Evolutionary conservation across 768 basidiomycete genomes (phyloP).

Genomic region (Lyophyllum semitale): DNA sequence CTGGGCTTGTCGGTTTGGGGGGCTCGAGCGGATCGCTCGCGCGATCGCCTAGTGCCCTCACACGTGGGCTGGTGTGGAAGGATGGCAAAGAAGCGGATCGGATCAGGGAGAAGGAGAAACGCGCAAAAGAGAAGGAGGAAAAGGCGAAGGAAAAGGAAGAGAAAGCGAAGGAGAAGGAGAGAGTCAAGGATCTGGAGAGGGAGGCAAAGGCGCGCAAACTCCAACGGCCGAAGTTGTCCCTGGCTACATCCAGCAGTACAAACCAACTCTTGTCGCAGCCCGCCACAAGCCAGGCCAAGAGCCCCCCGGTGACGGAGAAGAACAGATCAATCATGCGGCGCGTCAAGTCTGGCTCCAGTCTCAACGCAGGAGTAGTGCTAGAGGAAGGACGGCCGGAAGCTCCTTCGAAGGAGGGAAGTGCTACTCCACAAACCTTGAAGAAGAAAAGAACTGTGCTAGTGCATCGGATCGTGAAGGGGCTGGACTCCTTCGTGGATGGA

Average conservation of each 20-base stretch:
- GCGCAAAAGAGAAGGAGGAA: slow-evolving; percentile 16
- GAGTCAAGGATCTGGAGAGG: slow-evolving; percentile 3
- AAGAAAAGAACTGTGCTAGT: neutral
- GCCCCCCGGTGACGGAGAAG: slow-evolving; percentile 11
- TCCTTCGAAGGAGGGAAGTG: neutral
- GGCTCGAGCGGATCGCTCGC: slow-evolving; percentile 14
- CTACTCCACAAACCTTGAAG: slow-evolving; percentile 16
- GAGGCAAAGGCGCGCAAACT: slow-evolving; percentile 14
- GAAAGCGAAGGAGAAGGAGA: slow-evolving; percentile 20
- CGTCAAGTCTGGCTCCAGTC: slow-evolving; percentile 35
- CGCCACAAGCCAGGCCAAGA: slow-evolving; percentile 6
- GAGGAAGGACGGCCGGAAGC: slow-evolving; percentile 10
- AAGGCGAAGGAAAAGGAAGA: slow-evolving; percentile 25
- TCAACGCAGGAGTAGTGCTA: slow-evolving; percentile 13
- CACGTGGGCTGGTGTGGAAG: slow-evolving; percentile 15
- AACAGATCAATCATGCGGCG: slow-evolving; percentile 27
- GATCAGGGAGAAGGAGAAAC: slow-evolving; percentile 19
- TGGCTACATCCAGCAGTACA: slow-evolving; percentile 23
- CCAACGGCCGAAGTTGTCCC: slow-evolving; percentile 31
- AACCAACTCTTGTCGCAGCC: slow-evolving; percentile 12
- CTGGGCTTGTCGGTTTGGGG: slow-evolving; percentile 13
- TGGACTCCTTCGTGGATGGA: slow-evolving; percentile 29
- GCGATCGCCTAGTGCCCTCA: slow-evolving; percentile 21
- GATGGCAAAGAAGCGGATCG: slow-evolving; percentile 18
- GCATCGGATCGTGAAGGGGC: slow-evolving; percentile 10